Evolutionary conservation across 2,329 filamentous ascomycete species (phyloP), one percentile per base, ranked within the genome.

Genomic region (Cryphonectria radicalis): DNA sequence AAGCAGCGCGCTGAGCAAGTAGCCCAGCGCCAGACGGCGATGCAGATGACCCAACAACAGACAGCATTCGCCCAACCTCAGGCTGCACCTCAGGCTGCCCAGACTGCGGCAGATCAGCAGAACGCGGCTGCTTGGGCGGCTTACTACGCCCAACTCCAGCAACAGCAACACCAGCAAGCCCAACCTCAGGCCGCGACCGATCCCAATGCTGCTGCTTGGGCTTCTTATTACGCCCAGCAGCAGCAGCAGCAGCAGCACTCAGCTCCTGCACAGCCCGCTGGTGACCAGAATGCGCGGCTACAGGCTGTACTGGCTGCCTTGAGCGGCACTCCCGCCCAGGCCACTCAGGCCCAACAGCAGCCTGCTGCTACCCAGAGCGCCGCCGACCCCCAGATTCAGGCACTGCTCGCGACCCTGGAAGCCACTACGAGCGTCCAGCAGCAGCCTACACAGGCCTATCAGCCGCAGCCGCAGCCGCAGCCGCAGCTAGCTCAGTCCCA

Each of bases 351-450:
- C 7, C 75, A 77, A 46, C 73, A 68, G 40, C 72, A 71, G 28
- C 70, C 74, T 22, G 69, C 74, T 19, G 70, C 70, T 57, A 17
- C 65, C 35, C 67, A 67, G 35, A 67, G 40, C 63, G 25, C 70
- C 57, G 66, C 65, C 8, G 81, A 84, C 64, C 78, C 74, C 13
- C 82, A 84, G 71, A 77, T 84, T 4, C 82, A 85, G 74, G 83
- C 83, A 10, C 80, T 84, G n/a, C 75, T 84, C 53, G 81, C 82
- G 13, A 82, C 82, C 64, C 82, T 85, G 59, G 67, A 70, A n/a
- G 72, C 67, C 25, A 40, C 69, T 7, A n/a, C 69, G n/a, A 46
- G 19, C 25, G 60, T 22, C n/a, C 60, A 42, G 40, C 42, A 40
- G 62, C n/a, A 40, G n/a, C 14, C 66, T 57, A 19, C 69, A 43